Percentiles rank a stretch among this genome's conserved stretches.
Conservation (phyloP, 257 asterid genomes). For the Forsythia suspensa region DNA sequence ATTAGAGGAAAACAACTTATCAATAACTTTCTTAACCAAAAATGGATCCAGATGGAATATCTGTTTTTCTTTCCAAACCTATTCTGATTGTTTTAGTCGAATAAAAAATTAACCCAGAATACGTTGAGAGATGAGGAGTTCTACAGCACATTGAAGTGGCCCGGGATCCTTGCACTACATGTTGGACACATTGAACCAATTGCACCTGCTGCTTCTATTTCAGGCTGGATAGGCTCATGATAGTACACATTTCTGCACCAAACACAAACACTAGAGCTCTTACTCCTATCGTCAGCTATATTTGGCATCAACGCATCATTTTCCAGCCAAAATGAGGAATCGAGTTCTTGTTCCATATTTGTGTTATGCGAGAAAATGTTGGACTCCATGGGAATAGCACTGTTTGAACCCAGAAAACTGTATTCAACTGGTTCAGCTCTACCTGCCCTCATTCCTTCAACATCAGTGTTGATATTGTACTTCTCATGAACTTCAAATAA, state of each 20-base stretch:
- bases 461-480: conserved; percentile 26
- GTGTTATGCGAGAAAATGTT: conserved; percentile 43
- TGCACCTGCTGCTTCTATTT: conserved; percentile 46
- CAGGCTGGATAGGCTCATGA: conserved; percentile 48
- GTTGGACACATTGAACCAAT: conserved; percentile 66
- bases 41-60: neutral
- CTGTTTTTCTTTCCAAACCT: neutral
- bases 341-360: conserved; percentile 46
- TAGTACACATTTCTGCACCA: conserved; percentile 70
- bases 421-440: conserved; percentile 65
- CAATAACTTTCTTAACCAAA: neutral
- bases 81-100: neutral
- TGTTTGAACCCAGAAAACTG: conserved; percentile 68
- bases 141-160: conserved; percentile 38
- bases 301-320: conserved; percentile 56
- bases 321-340: conserved; percentile 66
- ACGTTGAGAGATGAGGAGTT: neutral
- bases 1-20: neutral
- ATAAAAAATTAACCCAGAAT: neutral
- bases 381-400: conserved; percentile 51
- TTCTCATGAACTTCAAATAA: conserved; percentile 41
- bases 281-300: conserved; percentile 26
- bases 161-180: conserved; percentile 51
- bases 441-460: conserved; percentile 44
- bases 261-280: conserved; percentile 50